phyloP scores from a whole-genome alignment of 2,329 filamentous ascomycete genomes.

The Cercospora sesami region DNA sequence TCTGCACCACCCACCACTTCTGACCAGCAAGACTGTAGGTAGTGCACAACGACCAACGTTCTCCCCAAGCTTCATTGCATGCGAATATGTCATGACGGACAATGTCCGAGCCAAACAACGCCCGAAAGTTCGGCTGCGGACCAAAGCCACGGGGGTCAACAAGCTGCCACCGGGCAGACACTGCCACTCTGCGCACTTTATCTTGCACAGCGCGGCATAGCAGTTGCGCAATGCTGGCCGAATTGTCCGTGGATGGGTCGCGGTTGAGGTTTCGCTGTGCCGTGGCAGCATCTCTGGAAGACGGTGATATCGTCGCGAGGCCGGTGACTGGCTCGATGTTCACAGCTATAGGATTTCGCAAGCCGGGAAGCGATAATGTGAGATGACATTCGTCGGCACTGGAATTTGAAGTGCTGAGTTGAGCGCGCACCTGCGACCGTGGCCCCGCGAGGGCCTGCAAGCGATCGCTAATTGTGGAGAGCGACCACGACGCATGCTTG shows the following conservation, averaged over 20 bases:
- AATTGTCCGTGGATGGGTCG: constrained; percentile 46
- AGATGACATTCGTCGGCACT: constrained; percentile 69
- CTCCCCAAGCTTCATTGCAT: constrained; percentile 66
- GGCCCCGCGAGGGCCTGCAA: constrained; percentile 49
- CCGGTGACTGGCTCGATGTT: constrained; percentile 77
- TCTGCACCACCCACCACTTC: constrained; percentile 73
- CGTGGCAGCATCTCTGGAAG: constrained; percentile 42
- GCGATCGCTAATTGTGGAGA: constrained; percentile 65
- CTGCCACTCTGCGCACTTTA: constrained; percentile 61
- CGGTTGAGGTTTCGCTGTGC: constrained; percentile 67
- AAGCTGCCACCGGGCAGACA: constrained; percentile 65
- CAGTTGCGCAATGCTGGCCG: constrained; percentile 13
- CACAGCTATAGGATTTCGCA: constrained; percentile 58
- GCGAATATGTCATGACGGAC: constrained; percentile 68
- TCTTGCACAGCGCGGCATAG: constrained; percentile 50
- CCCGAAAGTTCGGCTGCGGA: constrained; percentile 55
- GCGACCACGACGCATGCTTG: constrained; percentile 69
- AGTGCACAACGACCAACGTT: constrained; percentile 69
- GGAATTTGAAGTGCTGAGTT: constrained; percentile 57
- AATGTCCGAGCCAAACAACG: constrained; percentile 63
- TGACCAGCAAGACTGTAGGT: constrained; percentile 72
- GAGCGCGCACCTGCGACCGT: constrained; percentile 26
- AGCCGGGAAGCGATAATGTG: constrained; percentile 67
- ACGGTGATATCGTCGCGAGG: constrained; percentile 67
- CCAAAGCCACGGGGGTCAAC: constrained; percentile 41